These are phyloP conservation scores for Diaporthe amygdali DNA, from an alignment of 2,329 filamentous ascomycete species.

Conservation along the genomic window DNA sequence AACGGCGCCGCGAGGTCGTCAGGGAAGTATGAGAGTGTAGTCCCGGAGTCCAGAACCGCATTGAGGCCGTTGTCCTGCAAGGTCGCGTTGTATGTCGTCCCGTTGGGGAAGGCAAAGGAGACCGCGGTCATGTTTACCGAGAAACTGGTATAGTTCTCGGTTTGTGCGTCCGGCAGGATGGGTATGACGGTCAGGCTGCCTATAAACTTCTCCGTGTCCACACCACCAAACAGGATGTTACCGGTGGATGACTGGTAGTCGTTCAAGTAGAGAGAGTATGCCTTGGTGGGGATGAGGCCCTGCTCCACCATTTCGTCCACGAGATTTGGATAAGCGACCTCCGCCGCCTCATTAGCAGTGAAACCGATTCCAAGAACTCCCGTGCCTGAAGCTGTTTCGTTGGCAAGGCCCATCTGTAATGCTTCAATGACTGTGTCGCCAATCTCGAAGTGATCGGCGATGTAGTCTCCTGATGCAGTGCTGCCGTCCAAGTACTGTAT, in stretches of 20 bases:
- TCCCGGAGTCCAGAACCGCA: slow-evolving; percentile 72
- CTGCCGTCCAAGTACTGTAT: slow-evolving; percentile 67
- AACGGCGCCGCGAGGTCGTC: slow-evolving; percentile 48
- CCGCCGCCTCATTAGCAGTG: slow-evolving; percentile 52
- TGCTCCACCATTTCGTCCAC: slow-evolving; percentile 68
- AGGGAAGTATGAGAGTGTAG: slow-evolving; percentile 68
- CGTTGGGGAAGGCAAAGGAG: slow-evolving; percentile 45
- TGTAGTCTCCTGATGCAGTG: slow-evolving; percentile 60
- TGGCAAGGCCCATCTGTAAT: slow-evolving; percentile 62
- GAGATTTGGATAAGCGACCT: slow-evolving; percentile 58
- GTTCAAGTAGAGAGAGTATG: slow-evolving; percentile 72
- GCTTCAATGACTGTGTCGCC: slow-evolving; percentile 52
- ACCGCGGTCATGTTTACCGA: slow-evolving; percentile 43
- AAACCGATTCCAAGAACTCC: slow-evolving; percentile 67
- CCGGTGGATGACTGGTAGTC: slow-evolving; percentile 61
- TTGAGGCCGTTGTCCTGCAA: slow-evolving; percentile 41
- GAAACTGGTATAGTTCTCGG: slow-evolving; percentile 44
- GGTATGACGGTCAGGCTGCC: slow-evolving; percentile 61
- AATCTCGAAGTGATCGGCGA: slow-evolving; percentile 60
- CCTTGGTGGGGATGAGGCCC: slow-evolving; percentile 64
- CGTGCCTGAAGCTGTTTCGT: slow-evolving; percentile 51
- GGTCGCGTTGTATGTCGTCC: slow-evolving; percentile 37
- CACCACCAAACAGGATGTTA: slow-evolving; percentile 71
- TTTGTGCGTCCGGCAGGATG: slow-evolving; percentile 52
- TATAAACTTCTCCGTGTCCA: slow-evolving; percentile 70